Evolutionary conservation across 805 yeast species (phyloP), one percentile per base, ranked within the genome.

Genomic region (Saccharomycopsis amapae): DNA sequence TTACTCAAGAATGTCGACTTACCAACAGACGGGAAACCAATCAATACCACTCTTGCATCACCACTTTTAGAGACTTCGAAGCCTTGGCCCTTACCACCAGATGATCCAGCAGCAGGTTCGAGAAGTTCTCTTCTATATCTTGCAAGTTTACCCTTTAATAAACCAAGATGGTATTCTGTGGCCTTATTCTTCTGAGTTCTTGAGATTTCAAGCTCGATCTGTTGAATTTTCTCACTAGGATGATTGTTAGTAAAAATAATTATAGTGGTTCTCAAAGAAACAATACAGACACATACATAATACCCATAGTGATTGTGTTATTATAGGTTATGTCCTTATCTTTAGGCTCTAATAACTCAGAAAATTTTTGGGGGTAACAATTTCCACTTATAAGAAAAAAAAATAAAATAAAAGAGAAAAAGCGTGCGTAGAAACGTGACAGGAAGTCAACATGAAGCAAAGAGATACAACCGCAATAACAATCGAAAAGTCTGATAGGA

Each of bases 1-100:
- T 87, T 86, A 17, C 87, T 80, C 49, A 90, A 69, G 53, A 90
- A 78, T 2, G 96, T 86, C 1, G 97, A 89, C 58, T 90, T 90
- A 62, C 98, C 98, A 20, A 93, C 98, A 1, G 97, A 89, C 15
- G 98, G 98, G 62, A 89, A 90, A 25, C 98, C 98, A 64, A 93
- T 89, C 45, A 90, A 69, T 17, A 94, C 94, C 2, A 87, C 95
- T 55, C 98, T 75, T 0, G 97, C 97, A 71, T 90, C 97, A 33
- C 97, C 97, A 38, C 93, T 82, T 63, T 93, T 90, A 37, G 87
- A 79, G 2, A 90, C 97, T 64, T 93, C 98, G 62, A 90, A 90
- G 1, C 95, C 95, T 46, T 79, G 81, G 1, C 95, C 95, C 46
- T 77, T 78, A 9, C 87, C 87, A 13, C 84, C 73, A 22, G 79